A percentile compares a stretch with the other conserved stretches of the same genome.
Evolutionary conservation across 352 stramenopile species (phyloP).

Genomic region (Phytophthora sansomeana): DNA sequence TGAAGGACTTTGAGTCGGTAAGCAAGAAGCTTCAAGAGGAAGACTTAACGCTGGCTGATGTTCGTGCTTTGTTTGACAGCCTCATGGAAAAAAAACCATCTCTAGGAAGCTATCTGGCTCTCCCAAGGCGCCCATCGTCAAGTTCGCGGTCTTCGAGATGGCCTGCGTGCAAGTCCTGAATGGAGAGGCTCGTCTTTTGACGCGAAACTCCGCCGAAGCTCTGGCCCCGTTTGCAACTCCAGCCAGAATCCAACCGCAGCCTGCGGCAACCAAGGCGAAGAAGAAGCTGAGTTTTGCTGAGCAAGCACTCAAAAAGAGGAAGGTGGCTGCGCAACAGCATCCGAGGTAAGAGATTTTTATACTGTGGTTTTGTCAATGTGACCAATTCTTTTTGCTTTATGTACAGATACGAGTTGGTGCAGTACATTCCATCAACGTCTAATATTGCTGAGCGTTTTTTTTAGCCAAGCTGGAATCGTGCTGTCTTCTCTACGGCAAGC

Average conservation of each 20-base stretch:
- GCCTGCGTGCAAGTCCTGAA: background rate
- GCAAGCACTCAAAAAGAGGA: background rate
- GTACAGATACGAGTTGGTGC: background rate
- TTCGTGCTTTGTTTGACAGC: background rate
- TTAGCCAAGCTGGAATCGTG: background rate
- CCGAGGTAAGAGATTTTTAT: background rate
- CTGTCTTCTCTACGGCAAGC: background rate
- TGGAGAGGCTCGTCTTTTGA: background rate
- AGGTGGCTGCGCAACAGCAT: too few relatives aligned
- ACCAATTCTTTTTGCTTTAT: background rate
- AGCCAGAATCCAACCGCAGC: background rate
- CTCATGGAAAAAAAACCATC: background rate
- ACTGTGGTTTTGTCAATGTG: background rate
- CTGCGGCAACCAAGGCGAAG: background rate
- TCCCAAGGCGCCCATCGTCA: background rate
- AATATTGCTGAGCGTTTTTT: background rate
- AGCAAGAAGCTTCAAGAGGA: background rate
- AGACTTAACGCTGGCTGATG: background rate
- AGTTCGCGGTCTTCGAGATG: background rate
- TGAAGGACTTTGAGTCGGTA: background rate
- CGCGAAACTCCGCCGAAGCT: background rate
- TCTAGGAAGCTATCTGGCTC: background rate
- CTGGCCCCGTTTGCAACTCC: background rate
- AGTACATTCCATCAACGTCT: background rate
- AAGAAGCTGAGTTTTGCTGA: background rate